These are phyloP conservation scores for Dioscorea cayenensis DNA, from an alignment of 116 monocot genomes.

Conservation along the genomic window DNA sequence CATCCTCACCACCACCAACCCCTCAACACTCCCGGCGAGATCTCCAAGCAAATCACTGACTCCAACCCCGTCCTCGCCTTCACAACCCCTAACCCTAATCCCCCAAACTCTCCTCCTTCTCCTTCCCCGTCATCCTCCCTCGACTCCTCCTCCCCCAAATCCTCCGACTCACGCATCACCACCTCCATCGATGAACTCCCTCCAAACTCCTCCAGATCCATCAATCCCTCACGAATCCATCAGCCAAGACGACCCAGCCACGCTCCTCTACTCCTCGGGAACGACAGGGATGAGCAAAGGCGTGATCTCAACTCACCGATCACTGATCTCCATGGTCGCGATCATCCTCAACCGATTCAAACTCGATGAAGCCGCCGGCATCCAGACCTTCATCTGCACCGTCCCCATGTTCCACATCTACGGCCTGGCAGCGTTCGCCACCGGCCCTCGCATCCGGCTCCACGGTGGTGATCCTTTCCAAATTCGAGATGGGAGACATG, in stretches of 20 bases:
- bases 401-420: conserved; percentile 98
- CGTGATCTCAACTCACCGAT: conserved; percentile 72
- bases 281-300: conserved; percentile 89
- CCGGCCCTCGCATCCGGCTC: conserved; percentile 72
- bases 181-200: conserved; percentile 39
- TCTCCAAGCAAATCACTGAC: conserved; percentile 20
- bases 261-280: conserved; percentile 90
- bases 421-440: conserved; percentile 79
- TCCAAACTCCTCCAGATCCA: conserved; percentile 1
- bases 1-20: conserved; percentile 47
- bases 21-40: conserved; percentile 8
- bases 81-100: conserved; percentile 40
- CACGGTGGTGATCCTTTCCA: conserved; percentile 72
- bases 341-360: conserved; percentile 63
- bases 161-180: conserved; percentile 26
- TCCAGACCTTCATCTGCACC: conserved; percentile 86
- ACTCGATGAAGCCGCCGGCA: conserved; percentile 16
- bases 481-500: conserved; percentile 77
- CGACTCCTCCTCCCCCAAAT: conserved; percentile 10
- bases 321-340: conserved; percentile 75
- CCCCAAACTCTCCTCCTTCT: conserved; percentile 31
- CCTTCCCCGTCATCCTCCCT: conserved; percentile 50
- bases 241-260: conserved; percentile 59
- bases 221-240: conserved; percentile 6
- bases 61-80: conserved; percentile 56